These are phyloP conservation scores for Fusarium xyrophilum DNA, from an alignment of 2,329 filamentous ascomycete species.

Conservation along the genomic window DNA sequence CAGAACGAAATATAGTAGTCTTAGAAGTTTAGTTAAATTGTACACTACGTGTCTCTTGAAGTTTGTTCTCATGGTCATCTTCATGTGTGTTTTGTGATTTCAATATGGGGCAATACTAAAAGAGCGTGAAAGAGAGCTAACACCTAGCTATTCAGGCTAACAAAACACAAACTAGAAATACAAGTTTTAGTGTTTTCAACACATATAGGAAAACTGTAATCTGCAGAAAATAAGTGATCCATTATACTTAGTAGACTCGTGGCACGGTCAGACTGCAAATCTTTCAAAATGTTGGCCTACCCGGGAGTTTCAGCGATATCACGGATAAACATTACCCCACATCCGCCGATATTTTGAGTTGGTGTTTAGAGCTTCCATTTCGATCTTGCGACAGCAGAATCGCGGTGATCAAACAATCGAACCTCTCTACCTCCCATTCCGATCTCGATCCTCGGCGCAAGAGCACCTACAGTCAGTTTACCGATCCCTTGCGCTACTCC, in stretches of 20 bases:
- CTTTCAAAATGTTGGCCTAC: not conserved
- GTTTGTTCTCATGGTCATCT: not conserved
- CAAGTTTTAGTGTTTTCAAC: not conserved
- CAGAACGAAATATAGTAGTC: no score
- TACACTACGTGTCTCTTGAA: no score
- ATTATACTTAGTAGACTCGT: not conserved
- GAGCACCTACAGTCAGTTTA: not conserved
- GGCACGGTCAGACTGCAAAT: not conserved
- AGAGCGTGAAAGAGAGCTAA: no score
- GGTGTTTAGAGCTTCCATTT: slow-evolving; percentile 34
- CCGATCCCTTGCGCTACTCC: slow-evolving; percentile 6
- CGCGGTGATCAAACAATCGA: slow-evolving; percentile 29
- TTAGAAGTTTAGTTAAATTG: not conserved
- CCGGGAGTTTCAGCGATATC: not conserved
- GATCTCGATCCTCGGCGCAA: not conserved
- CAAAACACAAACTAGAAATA: not conserved
- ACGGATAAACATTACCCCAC: slow-evolving; percentile 31
- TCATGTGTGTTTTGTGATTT: not conserved
- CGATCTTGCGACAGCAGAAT: slow-evolving; percentile 40
- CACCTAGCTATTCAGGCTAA: no score
- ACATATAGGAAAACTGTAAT: not conserved
- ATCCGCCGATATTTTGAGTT: slow-evolving; percentile 36
- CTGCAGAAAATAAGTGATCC: not conserved
- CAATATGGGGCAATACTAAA: no score
- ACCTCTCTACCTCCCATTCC: not conserved